These are phyloP conservation scores for Botrytis paeoniae DNA, from an alignment of 2,329 filamentous ascomycete genomes.

Conservation along the genomic window DNA sequence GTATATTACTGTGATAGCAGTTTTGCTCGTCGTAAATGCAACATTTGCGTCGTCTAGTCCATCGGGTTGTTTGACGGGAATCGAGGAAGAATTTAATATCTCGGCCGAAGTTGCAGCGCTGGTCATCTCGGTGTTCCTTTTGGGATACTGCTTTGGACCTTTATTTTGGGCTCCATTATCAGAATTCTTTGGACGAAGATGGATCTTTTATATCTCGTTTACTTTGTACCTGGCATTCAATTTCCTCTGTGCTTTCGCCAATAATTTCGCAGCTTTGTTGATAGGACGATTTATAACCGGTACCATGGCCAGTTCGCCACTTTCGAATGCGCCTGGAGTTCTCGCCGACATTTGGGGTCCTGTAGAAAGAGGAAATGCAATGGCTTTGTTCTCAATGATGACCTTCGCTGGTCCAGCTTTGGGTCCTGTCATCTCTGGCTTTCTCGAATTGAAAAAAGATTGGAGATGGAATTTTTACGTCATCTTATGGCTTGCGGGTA, in stretches of 20 bases:
- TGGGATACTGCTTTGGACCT: constrained; percentile 47
- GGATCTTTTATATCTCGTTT: constrained; percentile 59
- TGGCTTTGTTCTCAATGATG: constrained; percentile 62
- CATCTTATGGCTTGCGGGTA: constrained; percentile 44
- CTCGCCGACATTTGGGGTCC: constrained; percentile 60
- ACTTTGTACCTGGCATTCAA: constrained; percentile 59
- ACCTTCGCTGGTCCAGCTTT: constrained; percentile 56
- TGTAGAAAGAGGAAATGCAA: constrained; percentile 53
- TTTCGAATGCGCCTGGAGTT: constrained; percentile 61
- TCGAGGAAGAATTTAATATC: constrained; percentile 39
- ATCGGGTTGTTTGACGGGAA: constrained; percentile 41
- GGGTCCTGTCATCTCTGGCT: constrained; percentile 50
- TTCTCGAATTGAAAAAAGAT: constrained; percentile 50
- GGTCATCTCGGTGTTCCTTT: constrained; percentile 45
- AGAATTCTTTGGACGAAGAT: constrained; percentile 58
- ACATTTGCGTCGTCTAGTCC: constrained; percentile 44
- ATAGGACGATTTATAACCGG: constrained; percentile 66
- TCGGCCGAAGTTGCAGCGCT: constrained; percentile 41
- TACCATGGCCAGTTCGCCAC: constrained; percentile 57
- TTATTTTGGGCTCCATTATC: constrained; percentile 43
- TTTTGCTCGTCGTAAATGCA: constrained; percentile 43
- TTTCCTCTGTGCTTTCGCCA: constrained; percentile 55
- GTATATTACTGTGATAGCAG: constrained; percentile 41
- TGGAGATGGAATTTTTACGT: constrained; percentile 55
- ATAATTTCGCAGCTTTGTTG: constrained; percentile 58